These are phyloP conservation scores for Eucalyptus lansdowneana DNA, from an alignment of 345 rosid genomes.

Conservation along the genomic window DNA sequence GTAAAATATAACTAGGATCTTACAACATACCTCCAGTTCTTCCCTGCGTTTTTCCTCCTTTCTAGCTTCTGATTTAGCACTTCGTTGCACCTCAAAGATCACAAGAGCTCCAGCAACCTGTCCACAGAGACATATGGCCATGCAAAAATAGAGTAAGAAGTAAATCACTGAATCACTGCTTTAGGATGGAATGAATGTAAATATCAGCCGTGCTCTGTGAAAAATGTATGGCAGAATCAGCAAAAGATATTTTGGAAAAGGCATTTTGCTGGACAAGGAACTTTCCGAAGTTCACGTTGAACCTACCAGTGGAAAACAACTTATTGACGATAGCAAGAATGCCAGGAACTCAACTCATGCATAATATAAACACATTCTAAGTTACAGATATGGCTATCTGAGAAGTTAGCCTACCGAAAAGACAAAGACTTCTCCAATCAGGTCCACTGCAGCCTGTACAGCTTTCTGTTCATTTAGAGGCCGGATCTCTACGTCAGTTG, in stretches of 20 bases:
- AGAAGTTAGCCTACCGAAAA: slow-evolving; percentile 37
- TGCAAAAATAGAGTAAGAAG: background rate
- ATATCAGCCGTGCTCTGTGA: background rate
- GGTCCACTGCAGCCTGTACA: slow-evolving; percentile 92
- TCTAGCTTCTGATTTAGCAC: slow-evolving; percentile 79
- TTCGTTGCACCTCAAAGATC: slow-evolving; percentile 84
- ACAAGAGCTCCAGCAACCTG: slow-evolving; percentile 81
- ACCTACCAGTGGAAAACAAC: background rate
- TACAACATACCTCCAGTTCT: slow-evolving; percentile 50
- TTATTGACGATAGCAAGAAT: background rate
- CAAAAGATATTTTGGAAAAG: background rate
- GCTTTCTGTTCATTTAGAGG: slow-evolving; percentile 93
- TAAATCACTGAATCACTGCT: background rate
- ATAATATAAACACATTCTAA: background rate
- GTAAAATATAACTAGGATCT: background rate
- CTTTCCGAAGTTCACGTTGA: background rate
- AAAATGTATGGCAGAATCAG: background rate
- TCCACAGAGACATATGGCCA: background rate
- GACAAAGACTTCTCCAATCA: slow-evolving; percentile 76
- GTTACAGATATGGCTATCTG: background rate
- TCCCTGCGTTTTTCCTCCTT: slow-evolving; percentile 67
- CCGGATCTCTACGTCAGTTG: slow-evolving; percentile 76
- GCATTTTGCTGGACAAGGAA: background rate
- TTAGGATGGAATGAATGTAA: background rate
- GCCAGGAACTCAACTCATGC: background rate